Percentiles rank a stretch among this genome's conserved stretches.
Evolutionary conservation across 2,329 filamentous ascomycete genomes (phyloP).

Genomic region (Herpotrichia juniperi): DNA sequence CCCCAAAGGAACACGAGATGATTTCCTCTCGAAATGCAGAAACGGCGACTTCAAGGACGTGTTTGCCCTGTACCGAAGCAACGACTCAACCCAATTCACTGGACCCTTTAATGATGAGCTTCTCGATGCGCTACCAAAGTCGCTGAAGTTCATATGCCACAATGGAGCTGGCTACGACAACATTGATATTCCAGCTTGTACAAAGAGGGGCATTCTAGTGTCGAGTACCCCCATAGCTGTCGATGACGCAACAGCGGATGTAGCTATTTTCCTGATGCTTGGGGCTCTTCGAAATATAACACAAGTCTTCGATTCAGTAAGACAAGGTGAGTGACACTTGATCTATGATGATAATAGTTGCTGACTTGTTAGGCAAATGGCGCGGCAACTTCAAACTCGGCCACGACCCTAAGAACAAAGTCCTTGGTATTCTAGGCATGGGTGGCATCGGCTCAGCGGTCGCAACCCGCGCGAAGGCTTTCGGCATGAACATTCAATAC

Average conservation of each 20-base stretch:
- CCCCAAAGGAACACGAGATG: slow-evolving; percentile 57
- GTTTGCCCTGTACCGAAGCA: slow-evolving; percentile 64
- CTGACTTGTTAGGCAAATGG: slow-evolving; percentile 45
- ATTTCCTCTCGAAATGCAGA: slow-evolving; percentile 62
- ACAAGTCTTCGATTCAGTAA: slow-evolving; percentile 53
- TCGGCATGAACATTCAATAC: slow-evolving; percentile 65
- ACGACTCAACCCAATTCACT: slow-evolving; percentile 59
- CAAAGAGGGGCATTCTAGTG: slow-evolving; percentile 52
- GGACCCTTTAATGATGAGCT: slow-evolving; percentile 55
- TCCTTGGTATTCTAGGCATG: slow-evolving; percentile 64
- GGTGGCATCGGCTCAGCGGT: slow-evolving; percentile 63
- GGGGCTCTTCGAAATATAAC: slow-evolving; percentile 59
- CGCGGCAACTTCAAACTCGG: slow-evolving; percentile 56
- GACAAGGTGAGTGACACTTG: slow-evolving; percentile 43
- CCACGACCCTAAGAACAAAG: slow-evolving; percentile 60
- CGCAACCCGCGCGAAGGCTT: slow-evolving; percentile 56
- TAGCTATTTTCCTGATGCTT: slow-evolving; percentile 58
- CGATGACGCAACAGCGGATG: slow-evolving; percentile 58
- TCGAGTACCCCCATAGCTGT: slow-evolving; percentile 56
- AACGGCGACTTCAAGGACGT: slow-evolving; percentile 62
- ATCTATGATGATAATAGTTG: neutral
- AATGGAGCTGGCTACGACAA: slow-evolving; percentile 66
- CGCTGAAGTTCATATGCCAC: slow-evolving; percentile 53
- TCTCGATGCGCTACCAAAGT: slow-evolving; percentile 48
- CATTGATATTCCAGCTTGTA: slow-evolving; percentile 62